Percentiles rank a stretch among this genome's conserved stretches.
Conservation (phyloP, 2,329 filamentous ascomycete species). For the Nemania abortiva region DNA sequence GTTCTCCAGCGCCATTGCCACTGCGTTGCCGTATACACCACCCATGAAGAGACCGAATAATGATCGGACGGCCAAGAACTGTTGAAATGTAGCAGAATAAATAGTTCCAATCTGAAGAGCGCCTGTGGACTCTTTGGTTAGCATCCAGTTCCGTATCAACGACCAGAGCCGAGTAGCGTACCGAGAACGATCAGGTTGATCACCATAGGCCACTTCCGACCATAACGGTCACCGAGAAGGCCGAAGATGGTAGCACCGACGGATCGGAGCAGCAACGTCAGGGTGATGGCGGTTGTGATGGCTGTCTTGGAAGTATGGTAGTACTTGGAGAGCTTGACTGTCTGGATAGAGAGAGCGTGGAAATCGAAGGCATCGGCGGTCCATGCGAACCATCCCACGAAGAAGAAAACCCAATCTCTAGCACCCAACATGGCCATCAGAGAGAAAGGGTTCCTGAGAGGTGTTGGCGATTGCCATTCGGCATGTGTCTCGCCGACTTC, state of each 20-base stretch:
- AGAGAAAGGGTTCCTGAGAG: conserved; percentile 76
- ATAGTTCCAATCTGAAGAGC: conserved; percentile 79
- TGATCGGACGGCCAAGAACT: conserved; percentile 80
- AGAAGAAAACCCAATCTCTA: conserved; percentile 80
- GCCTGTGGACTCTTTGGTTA: conserved; percentile 50
- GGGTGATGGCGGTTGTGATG: conserved; percentile 79
- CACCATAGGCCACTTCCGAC: conserved; percentile 87
- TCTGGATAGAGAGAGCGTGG: conserved; percentile 83
- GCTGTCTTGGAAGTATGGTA: conserved; percentile 69
- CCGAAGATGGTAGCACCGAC: conserved; percentile 82
- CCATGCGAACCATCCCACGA: conserved; percentile 81
- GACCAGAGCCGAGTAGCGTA: conserved; percentile 22
- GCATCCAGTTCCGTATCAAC: not conserved
- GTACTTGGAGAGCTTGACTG: conserved; percentile 73
- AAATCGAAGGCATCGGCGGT: conserved; percentile 88
- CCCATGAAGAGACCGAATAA: conserved; percentile 86
- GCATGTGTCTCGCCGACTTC: conserved; percentile 72
- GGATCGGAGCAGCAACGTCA: conserved; percentile 80
- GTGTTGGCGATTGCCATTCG: conserved; percentile 76
- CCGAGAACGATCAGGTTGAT: conserved; percentile 80
- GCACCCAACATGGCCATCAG: conserved; percentile 73
- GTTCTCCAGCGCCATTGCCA: conserved; percentile 81
- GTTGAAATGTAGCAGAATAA: conserved; percentile 76
- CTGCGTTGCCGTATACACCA: conserved; percentile 82
- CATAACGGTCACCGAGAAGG: conserved; percentile 81